Conservation (phyloP, 768 basidiomycete genomes). For the Suillus cothurnatus region DNA sequence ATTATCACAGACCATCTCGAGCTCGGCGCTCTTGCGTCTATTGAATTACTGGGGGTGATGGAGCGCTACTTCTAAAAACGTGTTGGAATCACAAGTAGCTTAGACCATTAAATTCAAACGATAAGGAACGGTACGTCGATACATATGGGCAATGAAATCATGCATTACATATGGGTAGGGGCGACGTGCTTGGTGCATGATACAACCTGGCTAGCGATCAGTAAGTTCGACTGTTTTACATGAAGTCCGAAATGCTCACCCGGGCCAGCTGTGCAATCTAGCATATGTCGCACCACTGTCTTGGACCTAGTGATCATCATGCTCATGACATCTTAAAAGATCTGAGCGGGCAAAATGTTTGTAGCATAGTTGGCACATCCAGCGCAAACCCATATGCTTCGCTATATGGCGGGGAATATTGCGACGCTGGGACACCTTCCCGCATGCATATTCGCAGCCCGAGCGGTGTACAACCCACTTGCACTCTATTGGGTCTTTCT, state of each 20-base stretch:
- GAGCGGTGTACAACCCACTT: constrained; percentile 8
- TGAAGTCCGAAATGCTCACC: neutral
- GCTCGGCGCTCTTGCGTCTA: neutral
- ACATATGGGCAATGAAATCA: neutral
- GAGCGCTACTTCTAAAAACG: neutral
- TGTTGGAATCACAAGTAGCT: neutral
- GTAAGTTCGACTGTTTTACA: neutral
- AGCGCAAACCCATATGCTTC: constrained; percentile 20
- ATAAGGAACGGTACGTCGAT: neutral
- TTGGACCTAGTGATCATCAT: constrained; percentile 6
- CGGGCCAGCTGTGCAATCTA: neutral
- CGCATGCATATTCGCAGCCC: constrained; percentile 12
- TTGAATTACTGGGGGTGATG: neutral
- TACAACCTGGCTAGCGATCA: neutral
- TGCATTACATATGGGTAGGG: neutral
- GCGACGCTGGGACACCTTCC: constrained; percentile 7
- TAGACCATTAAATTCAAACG: neutral
- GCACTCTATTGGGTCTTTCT: constrained; percentile 7
- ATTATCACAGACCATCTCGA: neutral
- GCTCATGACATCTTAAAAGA: constrained; percentile 18
- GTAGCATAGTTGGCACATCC: constrained; percentile 18
- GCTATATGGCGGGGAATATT: constrained; percentile 21
- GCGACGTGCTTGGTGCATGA: neutral
- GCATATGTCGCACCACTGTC: neutral
- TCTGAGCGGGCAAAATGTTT: constrained; percentile 28